Conservation (phyloP, 805 yeast species). For the Trichomonascus vanleenenianus region DNA sequence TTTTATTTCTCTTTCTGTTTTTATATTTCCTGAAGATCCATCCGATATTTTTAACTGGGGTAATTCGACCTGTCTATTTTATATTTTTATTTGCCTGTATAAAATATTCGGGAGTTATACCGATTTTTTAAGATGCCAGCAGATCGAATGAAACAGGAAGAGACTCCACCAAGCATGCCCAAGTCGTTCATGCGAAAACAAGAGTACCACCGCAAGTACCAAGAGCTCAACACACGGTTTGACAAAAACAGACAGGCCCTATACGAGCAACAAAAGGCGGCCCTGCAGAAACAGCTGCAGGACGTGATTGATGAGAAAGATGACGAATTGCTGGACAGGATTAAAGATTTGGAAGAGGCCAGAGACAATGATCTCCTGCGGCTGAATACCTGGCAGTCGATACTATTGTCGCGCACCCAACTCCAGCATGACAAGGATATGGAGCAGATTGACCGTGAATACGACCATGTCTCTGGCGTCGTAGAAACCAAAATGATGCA, state of each 20-base stretch:
- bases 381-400: constrained; percentile 9
- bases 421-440: constrained; percentile 8
- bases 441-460: constrained; percentile 8
- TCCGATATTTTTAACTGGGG: too few species aligned
- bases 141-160: neutral
- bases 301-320: constrained; percentile 8
- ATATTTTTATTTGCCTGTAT: too few species aligned
- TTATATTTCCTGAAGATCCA: too few species aligned
- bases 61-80: too few species aligned
- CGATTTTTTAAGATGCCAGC: too few species aligned
- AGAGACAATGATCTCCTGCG: constrained; percentile 17
- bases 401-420: constrained; percentile 8
- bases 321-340: constrained; percentile 8
- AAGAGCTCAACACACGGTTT: too few species aligned
- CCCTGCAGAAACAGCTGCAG: constrained; percentile 7
- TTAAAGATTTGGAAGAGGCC: constrained; percentile 15
- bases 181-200: too few species aligned
- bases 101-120: too few species aligned
- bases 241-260: neutral
- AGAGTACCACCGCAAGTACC: too few species aligned
- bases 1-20: too few species aligned
- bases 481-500: constrained; percentile 10
- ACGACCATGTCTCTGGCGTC: constrained; percentile 2
- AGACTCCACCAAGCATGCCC: too few species aligned
- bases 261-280: constrained; percentile 8